phyloP scores from a whole-genome alignment of 169 alveolate species.

The Prorocentrum cordatum region DNA sequence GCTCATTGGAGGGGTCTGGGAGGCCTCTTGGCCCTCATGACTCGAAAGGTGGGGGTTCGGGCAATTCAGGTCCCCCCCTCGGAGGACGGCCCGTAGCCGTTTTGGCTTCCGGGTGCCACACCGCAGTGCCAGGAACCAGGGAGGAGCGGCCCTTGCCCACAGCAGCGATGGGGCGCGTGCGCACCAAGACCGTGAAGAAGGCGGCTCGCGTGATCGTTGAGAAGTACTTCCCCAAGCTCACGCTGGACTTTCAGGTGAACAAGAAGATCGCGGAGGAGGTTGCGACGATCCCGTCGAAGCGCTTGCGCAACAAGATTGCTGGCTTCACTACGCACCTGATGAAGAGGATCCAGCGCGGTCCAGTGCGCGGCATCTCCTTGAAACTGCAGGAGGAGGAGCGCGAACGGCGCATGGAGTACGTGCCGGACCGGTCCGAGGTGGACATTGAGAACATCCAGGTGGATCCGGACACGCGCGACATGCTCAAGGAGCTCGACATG shows the following conservation, averaged over 20 bases:
- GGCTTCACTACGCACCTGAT: conserved; percentile 79
- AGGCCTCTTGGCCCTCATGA: too few species aligned
- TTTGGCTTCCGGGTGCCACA: too few species aligned
- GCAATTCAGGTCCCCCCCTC: too few species aligned
- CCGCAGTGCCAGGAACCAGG: too few species aligned
- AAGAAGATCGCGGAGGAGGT: conserved; percentile 98
- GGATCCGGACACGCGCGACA: conserved; percentile 86
- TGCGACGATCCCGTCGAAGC: conserved; percentile 96
- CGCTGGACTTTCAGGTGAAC: conserved; percentile 97
- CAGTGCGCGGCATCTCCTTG: conserved; percentile 99
- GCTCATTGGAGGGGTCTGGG: too few species aligned
- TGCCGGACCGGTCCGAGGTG: conserved; percentile 91
- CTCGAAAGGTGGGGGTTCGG: too few species aligned
- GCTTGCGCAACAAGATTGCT: conserved; percentile 83
- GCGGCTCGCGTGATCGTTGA: conserved; percentile 99
- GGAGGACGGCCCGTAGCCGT: too few species aligned
- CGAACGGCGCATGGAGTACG: conserved; percentile 96
- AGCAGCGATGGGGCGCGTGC: conserved; percentile 97
- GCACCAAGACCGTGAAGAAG: conserved; percentile 97
- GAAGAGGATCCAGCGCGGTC: conserved; percentile 94
- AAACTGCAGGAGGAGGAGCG: conserved; percentile 98
- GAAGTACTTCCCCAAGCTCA: conserved; percentile 81
- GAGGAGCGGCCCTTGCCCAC: too few species aligned
- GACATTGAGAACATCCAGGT: conserved; percentile 79
- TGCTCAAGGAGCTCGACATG: conserved; percentile 77